Percentiles rank a stretch among this genome's conserved stretches.
Conservation (phyloP, 1,139 yeast genomes). For the Zygosaccharomyces sapae region DNA sequence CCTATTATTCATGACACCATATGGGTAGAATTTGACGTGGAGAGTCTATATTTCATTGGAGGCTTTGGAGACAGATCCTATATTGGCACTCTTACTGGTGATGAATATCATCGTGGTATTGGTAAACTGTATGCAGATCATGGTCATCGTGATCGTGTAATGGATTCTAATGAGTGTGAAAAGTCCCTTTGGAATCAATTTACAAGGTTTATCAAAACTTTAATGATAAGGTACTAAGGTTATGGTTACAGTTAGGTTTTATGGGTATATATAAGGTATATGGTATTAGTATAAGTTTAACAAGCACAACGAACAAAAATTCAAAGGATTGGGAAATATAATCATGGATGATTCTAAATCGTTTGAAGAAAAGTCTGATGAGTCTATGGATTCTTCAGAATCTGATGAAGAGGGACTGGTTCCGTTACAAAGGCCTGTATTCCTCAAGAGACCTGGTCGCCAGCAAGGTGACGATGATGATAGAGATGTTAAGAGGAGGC, state of each 20-base stretch:
- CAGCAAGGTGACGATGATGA: conserved; percentile 5
- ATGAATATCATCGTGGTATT: conserved; percentile 9
- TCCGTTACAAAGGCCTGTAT: conserved; percentile 29
- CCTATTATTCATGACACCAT: conserved; percentile 52
- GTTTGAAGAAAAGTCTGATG: neutral
- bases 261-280: neutral
- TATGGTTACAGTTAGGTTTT: neutral
- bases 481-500: conserved; percentile 9
- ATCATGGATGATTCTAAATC: neutral
- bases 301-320: neutral
- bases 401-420: conserved; percentile 20
- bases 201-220: neutral
- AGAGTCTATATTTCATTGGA: conserved; percentile 61
- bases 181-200: neutral
- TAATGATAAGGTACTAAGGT: neutral
- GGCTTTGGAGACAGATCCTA: conserved; percentile 78
- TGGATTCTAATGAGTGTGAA: neutral
- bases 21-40: conserved; percentile 61
- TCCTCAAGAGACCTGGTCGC: conserved; percentile 19
- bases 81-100: conserved; percentile 58
- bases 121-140: conserved; percentile 43
- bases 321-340: neutral
- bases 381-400: neutral
- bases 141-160: neutral
- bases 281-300: neutral